Base-by-base conservation (phyloP, 108 stramenopile genomes). In the Stephanodiscus triporus region DNA sequence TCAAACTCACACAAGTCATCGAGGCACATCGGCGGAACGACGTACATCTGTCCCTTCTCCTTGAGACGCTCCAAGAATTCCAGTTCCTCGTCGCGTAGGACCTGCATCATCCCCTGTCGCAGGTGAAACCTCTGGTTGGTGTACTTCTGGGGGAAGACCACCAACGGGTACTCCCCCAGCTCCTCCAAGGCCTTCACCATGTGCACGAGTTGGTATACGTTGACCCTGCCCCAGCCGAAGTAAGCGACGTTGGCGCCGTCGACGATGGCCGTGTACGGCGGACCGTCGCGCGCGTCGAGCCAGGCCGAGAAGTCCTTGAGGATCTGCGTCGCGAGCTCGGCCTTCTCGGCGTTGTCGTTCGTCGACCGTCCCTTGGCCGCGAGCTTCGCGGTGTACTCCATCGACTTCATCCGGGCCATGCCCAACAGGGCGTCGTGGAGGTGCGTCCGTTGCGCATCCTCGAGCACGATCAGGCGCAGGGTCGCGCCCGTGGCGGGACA, bases 161-260 rank as follows among this genome's bases (percentile, higher is more conserved):
- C 83, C 5, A 84, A 51, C 1, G 79, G 75, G 24, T 72, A 37
- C 69, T 84, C 83, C 4, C 79, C 75, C 60, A 56, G 63, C 70
- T 49, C 66, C 64, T 92, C 89, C 68, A 95, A 57, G 24, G 80
- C 82, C 59, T 85, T 85, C 16, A 93, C 85, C 62, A 93, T 87
- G 49, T 84, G 82, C 37, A 81, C 48, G 14, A 84, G 75, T 55
- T 84, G 83, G 59, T 76, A 38, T 29, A 80, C 58, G 42, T 80
- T 80, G 51, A 84, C 51, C 57, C 55, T 73, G 7, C 83, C 83
- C 78, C 79, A 80, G 10, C 83, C 83, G 54, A 84, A 84, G 69
- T 78, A 84, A 30, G 79, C 83, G 26, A 80, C 78, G 48, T 84
- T 84, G 14, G 83, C 75, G 2, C 83, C 83, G 36, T 84, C 83